Percentiles rank a stretch among this genome's conserved stretches.
These are phyloP conservation scores for Zygosaccharomyces rouxii DNA, from an alignment of 805 yeast genomes.

Conservation along the genomic window DNA sequence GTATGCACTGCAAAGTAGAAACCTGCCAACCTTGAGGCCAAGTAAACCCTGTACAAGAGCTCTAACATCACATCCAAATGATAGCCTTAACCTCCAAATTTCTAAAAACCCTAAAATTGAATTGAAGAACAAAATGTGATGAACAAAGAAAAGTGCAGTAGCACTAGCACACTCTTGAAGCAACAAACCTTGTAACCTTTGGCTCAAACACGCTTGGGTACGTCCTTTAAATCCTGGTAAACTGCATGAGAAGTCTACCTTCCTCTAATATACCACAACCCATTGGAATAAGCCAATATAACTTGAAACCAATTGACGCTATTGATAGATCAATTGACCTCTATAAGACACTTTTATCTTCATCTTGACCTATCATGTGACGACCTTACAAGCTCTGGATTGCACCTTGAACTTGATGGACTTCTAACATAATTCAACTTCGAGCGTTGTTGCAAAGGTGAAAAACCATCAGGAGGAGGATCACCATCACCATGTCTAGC, in stretches of 20 bases:
- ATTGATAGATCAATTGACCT: neutral
- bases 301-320: neutral
- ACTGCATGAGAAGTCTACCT: neutral
- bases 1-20: slow-evolving; percentile 3
- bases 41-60: slow-evolving; percentile 3
- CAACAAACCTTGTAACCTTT: neutral
- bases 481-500: slow-evolving; percentile 11
- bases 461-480: neutral
- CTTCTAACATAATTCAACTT: too few species aligned
- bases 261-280: neutral
- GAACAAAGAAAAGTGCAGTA: slow-evolving; percentile 4
- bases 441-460: neutral
- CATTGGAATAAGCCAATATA: neutral
- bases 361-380: slow-evolving; percentile 3
- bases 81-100: neutral
- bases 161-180: neutral
- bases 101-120: neutral
- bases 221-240: neutral
- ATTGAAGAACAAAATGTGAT: slow-evolving; percentile 4
- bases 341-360: too few species aligned
- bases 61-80: slow-evolving; percentile 1
- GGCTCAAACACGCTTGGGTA: neutral
- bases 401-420: neutral
- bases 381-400: neutral
- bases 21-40: neutral